Evolutionary conservation across 805 yeast genomes (phyloP), one percentile per base, ranked within the genome.

Genomic region (Ogataea polymorpha): DNA sequence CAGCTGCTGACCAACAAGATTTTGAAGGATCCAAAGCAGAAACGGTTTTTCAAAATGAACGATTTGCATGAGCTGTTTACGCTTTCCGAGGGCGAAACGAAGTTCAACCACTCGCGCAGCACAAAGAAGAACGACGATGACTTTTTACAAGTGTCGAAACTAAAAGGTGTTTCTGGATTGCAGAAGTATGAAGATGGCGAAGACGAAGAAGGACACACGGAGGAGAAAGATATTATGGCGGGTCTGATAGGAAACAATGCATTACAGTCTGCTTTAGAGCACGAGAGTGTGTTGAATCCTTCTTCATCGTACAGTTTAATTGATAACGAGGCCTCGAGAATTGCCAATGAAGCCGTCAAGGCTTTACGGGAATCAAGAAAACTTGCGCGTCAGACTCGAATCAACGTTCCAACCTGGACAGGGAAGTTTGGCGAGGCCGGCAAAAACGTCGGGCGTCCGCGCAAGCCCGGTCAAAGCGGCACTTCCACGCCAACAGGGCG

Each of bases 351-450:
- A 41, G 93, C 95, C 0, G 75, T 74, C 4, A 68, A 69, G 35
- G 82, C 81, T 0, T 60, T 86, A 41, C 69, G 75, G 39, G 74
- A 75, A 44, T 86, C 96, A 0, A 63, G 89, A 29, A 69, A 65
- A 34, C 58, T 65, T 16, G 70, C 89, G 0, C 58, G 71, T 23
- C 54, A 53, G 29, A 62, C 74, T 2, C 60, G 59, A 18, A 69
- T 90, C 23, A 96, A 96, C 4, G 80, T 84, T 0, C 98, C 97
- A 0, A 91, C 99, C 0, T 93, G 97, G 95, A 91, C 99, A 0
- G 99, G 99, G 0, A 77, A 77, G 50, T 87, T 82, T 68, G 99
- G 99, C 0, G 61, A 66, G 14, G 96, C 96, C 0, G 96, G 96
- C 1, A 75, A 70, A 27, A 13, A 23, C 9, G 28, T 17, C 12